phyloP scores from a whole-genome alignment of 1,284 basidiomycete genomes.

The Paramarasmius palmivorus region DNA sequence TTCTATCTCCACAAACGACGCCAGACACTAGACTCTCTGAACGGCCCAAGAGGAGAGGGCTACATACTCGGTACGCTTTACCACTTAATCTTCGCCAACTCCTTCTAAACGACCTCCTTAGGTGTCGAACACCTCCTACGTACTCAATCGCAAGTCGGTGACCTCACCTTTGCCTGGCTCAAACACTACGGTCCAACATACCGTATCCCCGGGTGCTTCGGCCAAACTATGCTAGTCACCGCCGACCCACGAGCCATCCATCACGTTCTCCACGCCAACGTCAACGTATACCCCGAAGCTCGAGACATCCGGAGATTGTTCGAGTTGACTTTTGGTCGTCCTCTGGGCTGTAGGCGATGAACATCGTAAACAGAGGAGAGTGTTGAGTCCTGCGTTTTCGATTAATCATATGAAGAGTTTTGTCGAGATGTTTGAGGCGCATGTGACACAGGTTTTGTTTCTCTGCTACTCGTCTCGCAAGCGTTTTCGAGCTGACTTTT shows the following conservation, averaged over 20 bases:
- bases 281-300: neutral
- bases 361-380: neutral
- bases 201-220: neutral
- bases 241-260: neutral
- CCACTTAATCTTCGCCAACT: too few relatives aligned
- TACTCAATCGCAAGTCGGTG: neutral
- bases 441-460: neutral
- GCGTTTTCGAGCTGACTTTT: too few relatives aligned
- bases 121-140: neutral
- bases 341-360: neutral
- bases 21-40: neutral
- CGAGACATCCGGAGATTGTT: neutral
- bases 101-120: neutral
- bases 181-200: neutral
- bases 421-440: neutral
- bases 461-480: too few relatives aligned
- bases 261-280: neutral
- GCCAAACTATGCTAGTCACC: neutral
- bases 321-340: neutral
- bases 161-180: neutral
- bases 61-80: neutral
- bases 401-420: neutral
- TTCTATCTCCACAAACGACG: neutral
- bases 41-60: neutral
- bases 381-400: constrained; percentile 1